These are phyloP conservation scores for Phytophthora ramorum DNA, from an alignment of 352 stramenopile species.

Conservation along the genomic window DNA sequence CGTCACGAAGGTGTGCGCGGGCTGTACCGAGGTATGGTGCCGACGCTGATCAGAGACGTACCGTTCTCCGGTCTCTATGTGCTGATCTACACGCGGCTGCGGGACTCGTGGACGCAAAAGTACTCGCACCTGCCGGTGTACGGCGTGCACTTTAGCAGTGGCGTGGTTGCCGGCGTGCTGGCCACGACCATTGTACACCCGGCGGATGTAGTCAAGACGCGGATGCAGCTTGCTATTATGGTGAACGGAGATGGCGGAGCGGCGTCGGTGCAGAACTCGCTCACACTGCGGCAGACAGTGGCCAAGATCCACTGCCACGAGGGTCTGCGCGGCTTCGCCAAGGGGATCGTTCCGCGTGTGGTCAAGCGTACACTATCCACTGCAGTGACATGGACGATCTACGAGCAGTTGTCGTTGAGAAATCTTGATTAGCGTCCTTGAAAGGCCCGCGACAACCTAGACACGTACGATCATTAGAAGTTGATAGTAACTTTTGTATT, in stretches of 20 bases:
- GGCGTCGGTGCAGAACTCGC: conserved; percentile 55
- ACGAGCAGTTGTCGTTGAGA: conserved; percentile 92
- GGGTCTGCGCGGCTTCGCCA: conserved; percentile 93
- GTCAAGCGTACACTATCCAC: conserved; percentile 98
- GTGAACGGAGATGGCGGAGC: conserved; percentile 33
- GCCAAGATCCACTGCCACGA: conserved; percentile 92
- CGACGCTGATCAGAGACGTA: conserved; percentile 87
- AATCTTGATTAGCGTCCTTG: conserved; percentile 28
- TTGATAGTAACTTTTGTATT: conserved; percentile 42
- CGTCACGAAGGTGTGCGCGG: conserved; percentile 72
- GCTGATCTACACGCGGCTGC: conserved; percentile 82
- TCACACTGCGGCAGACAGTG: conserved; percentile 73
- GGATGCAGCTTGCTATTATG: conserved; percentile 87
- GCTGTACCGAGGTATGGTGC: conserved; percentile 87
- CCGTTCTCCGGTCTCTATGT: conserved; percentile 91
- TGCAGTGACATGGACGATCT: conserved; percentile 99
- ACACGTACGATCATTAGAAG: conserved; percentile 19
- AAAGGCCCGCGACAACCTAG: neutral
- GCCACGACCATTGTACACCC: conserved; percentile 88
- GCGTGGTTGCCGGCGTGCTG: conserved; percentile 75
- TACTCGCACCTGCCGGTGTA: conserved; percentile 60
- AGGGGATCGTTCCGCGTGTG: conserved; percentile 94
- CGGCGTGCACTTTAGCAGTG: conserved; percentile 80
- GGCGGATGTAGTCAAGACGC: conserved; percentile 88
- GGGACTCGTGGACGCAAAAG: conserved; percentile 49